A percentile compares a stretch with the other conserved stretches of the same genome.
These are phyloP conservation scores for Gaertneriomyces semiglobifer DNA, from an alignment of 192 early-diverging fungal genomes.

Conservation along the genomic window DNA sequence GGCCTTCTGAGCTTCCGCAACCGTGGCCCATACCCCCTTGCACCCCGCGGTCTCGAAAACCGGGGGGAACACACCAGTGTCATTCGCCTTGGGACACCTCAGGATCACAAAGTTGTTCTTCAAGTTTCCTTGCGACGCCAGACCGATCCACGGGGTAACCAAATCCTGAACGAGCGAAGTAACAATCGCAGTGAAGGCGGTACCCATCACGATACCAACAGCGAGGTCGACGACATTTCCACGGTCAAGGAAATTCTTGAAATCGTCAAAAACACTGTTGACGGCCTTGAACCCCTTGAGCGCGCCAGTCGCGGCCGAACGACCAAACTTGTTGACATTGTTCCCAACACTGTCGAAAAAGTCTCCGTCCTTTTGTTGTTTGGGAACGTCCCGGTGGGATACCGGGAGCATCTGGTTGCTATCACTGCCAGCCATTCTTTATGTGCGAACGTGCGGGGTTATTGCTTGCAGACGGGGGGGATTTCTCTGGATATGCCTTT, in stretches of 20 bases:
- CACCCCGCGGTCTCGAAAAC: not conserved
- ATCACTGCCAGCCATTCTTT: too few relatives aligned
- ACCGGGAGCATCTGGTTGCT: too few relatives aligned
- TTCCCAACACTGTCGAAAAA: too few relatives aligned
- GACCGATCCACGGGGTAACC: conserved; percentile 47
- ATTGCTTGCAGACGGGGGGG: too few relatives aligned
- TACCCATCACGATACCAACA: conserved; percentile 67
- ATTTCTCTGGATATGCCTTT: too few relatives aligned
- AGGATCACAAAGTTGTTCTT: conserved; percentile 34
- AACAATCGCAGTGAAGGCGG: conserved; percentile 56
- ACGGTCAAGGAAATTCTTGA: conserved; percentile 52
- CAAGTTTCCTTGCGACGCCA: conserved; percentile 47
- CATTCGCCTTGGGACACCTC: conserved; percentile 23
- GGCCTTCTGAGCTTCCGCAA: conserved; percentile 38
- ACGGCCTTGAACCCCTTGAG: conserved; percentile 44
- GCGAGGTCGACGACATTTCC: conserved; percentile 63
- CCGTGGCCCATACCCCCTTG: conserved; percentile 15
- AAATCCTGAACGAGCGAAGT: conserved; percentile 26
- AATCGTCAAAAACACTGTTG: conserved; percentile 50
- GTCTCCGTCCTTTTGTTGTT: too few relatives aligned
- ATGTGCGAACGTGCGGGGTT: too few relatives aligned
- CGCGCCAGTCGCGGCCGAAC: too few relatives aligned
- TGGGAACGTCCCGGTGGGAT: too few relatives aligned
- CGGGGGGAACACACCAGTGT: not conserved
- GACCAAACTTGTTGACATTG: too few relatives aligned